These are phyloP conservation scores for Artemisia argyi DNA, from an alignment of 129 eudicot genomes.

Conservation along the genomic window DNA sequence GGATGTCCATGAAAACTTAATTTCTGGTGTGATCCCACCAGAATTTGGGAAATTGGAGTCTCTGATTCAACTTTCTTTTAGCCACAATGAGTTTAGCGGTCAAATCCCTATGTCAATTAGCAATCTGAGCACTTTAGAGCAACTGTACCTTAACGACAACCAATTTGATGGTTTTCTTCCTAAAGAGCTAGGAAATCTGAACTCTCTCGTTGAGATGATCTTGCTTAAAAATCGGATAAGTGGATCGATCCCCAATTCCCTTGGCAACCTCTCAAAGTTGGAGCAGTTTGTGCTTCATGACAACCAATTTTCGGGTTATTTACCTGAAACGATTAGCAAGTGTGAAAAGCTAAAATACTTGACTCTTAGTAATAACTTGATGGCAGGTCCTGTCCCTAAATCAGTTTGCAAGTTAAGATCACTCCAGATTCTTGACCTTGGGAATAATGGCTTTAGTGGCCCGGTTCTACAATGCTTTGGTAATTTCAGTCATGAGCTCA, in stretches of 20 bases:
- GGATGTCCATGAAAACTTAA: conserved; percentile 25
- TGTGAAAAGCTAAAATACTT: conserved; percentile 23
- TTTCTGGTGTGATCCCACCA: conserved; percentile 33
- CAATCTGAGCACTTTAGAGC: conserved; percentile 28
- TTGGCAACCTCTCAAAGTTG: conserved; percentile 28
- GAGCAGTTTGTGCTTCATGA: conserved; percentile 35
- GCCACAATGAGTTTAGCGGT: conserved; percentile 25
- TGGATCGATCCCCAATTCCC: conserved; percentile 30
- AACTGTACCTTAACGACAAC: conserved; percentile 34
- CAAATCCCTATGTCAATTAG: conserved; percentile 26
- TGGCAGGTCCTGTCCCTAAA: conserved; percentile 21
- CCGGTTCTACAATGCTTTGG: conserved; percentile 31
- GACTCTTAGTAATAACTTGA: conserved; percentile 21
- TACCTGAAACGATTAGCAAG: conserved; percentile 26
- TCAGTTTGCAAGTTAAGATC: conserved; percentile 32
- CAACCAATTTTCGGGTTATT: conserved; percentile 26
- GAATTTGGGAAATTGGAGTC: conserved; percentile 27
- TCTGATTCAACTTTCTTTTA: conserved; percentile 19
- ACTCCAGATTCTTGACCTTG: conserved; percentile 28
- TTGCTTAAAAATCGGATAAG: conserved; percentile 19
- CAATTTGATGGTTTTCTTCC: conserved; percentile 28
- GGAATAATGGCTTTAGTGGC: conserved; percentile 31
- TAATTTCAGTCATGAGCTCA: conserved; percentile 28
- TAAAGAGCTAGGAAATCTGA: conserved; percentile 28
- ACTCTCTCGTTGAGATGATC: conserved; percentile 26